A percentile compares a stretch with the other conserved stretches of the same genome.
phyloP scores from a whole-genome alignment of 2,329 filamentous ascomycete species.

The Ceratocystis cubensis region DNA sequence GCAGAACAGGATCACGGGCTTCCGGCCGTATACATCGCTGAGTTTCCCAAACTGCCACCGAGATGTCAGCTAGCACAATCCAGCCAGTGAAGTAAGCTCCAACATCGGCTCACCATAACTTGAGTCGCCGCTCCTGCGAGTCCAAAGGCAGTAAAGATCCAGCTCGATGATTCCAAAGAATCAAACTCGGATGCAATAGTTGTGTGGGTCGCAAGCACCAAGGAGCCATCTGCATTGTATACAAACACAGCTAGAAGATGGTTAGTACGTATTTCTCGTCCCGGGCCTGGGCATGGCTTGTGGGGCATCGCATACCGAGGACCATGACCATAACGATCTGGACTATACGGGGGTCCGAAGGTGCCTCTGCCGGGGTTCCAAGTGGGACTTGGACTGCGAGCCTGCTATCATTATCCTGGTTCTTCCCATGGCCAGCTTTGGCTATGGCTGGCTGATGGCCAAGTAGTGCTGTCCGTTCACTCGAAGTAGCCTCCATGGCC shows the following conservation, averaged over 20 bases:
- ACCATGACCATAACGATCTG: slow-evolving; percentile 21
- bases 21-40: slow-evolving; percentile 27
- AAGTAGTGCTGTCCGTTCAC: neutral
- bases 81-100: neutral
- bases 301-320: slow-evolving; percentile 22
- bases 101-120: slow-evolving; percentile 22
- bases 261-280: neutral
- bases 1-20: slow-evolving; percentile 24
- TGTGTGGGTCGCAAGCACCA: slow-evolving; percentile 55
- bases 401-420: neutral
- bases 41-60: slow-evolving; percentile 26
- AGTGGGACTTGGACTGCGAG: neutral
- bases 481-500: neutral
- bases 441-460: neutral
- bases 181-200: slow-evolving; percentile 50
- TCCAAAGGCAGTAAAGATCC: slow-evolving; percentile 28
- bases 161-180: slow-evolving; percentile 41
- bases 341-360: neutral
- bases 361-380: neutral
- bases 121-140: slow-evolving; percentile 28
- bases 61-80: neutral
- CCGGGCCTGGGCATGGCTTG: neutral
- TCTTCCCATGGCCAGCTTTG: neutral
- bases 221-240: slow-evolving; percentile 48
- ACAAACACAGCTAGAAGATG: slow-evolving; percentile 38